Percentiles rank a stretch among this genome's conserved stretches.
phyloP scores from a whole-genome alignment of 495 filamentous ascomycete genomes.

The Elaphomyces granulatus region DNA sequence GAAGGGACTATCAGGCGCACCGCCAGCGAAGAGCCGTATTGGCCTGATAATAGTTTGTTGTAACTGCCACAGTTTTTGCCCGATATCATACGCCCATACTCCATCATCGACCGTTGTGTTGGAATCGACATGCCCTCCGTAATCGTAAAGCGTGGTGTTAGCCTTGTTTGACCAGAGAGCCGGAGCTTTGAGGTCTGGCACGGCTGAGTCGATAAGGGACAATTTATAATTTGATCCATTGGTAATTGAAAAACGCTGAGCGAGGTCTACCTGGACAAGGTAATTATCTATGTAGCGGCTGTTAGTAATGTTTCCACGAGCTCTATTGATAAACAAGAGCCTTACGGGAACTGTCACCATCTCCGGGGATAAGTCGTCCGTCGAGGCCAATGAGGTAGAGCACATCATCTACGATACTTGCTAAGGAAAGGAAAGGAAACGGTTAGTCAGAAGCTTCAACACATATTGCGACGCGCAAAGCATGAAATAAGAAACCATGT shows the following conservation, averaged over 20 bases:
- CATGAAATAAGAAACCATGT: too few relatives aligned
- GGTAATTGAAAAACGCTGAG: background rate
- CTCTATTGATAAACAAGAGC: too few relatives aligned
- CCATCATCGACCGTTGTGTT: conserved; percentile 4
- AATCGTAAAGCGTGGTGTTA: conserved; percentile 5
- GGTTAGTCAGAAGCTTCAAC: too few relatives aligned
- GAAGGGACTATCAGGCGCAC: too few relatives aligned
- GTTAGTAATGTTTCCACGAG: too few relatives aligned
- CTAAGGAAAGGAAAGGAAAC: too few relatives aligned
- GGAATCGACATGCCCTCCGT: conserved; percentile 4
- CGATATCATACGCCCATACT: conserved; percentile 3
- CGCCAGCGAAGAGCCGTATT: too few relatives aligned
- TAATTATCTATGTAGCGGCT: conserved; percentile 15
- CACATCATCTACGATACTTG: too few relatives aligned
- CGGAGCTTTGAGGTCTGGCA: conserved; percentile 5
- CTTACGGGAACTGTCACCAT: too few relatives aligned
- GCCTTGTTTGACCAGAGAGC: conserved; percentile 3
- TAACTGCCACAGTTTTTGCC: conserved; percentile 2
- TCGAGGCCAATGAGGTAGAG: too few relatives aligned
- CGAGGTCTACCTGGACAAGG: conserved; percentile 9
- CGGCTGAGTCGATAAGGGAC: conserved; percentile 1
- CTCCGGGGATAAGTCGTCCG: too few relatives aligned
- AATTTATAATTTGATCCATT: conserved; percentile 12
- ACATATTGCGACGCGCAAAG: too few relatives aligned
- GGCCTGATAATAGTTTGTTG: conserved; percentile 4